Percentiles rank a stretch among this genome's conserved stretches.
These are phyloP conservation scores for Chondrostereum purpureum DNA, from an alignment of 1,284 basidiomycete species.

Conservation along the genomic window DNA sequence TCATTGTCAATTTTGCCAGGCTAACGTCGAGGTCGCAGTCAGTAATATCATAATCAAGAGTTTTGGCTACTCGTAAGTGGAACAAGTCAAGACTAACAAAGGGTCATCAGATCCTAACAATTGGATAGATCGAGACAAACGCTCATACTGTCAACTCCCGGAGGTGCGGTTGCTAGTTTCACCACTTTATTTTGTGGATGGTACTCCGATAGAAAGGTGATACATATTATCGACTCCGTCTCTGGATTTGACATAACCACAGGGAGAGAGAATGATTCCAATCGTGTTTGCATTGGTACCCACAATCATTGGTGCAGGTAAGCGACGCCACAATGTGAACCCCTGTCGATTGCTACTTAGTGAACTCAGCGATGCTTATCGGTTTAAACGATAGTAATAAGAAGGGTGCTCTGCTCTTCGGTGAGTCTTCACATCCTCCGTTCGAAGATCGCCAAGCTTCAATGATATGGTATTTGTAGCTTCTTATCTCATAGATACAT, in stretches of 20 bases:
- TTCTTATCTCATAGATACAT: constrained; percentile 51
- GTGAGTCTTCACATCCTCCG: constrained; percentile 23
- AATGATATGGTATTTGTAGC: constrained; percentile 23
- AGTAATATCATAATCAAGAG: constrained; percentile 56
- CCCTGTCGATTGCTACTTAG: background rate
- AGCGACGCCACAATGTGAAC: constrained; percentile 7
- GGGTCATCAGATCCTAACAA: background rate
- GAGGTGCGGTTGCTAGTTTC: constrained; percentile 42
- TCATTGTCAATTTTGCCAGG: background rate
- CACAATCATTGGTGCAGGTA: constrained; percentile 53
- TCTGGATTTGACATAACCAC: background rate
- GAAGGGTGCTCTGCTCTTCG: constrained; percentile 54
- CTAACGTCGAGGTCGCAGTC: constrained; percentile 27
- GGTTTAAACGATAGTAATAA: constrained; percentile 43
- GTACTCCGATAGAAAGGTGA: constrained; percentile 58
- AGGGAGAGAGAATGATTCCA: constrained; percentile 60
- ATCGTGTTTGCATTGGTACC: constrained; percentile 57
- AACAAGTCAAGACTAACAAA: background rate
- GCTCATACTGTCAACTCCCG: constrained; percentile 55
- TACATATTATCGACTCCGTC: background rate
- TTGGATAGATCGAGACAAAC: constrained; percentile 48
- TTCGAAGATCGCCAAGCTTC: background rate
- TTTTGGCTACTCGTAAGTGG: constrained; percentile 59
- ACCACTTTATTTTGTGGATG: constrained; percentile 52
- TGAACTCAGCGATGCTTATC: constrained; percentile 48